Evolutionary conservation across 2,329 filamentous ascomycete genomes (phyloP), one percentile per base, ranked within the genome.

Genomic region (Arachnopeziza araneosa): DNA sequence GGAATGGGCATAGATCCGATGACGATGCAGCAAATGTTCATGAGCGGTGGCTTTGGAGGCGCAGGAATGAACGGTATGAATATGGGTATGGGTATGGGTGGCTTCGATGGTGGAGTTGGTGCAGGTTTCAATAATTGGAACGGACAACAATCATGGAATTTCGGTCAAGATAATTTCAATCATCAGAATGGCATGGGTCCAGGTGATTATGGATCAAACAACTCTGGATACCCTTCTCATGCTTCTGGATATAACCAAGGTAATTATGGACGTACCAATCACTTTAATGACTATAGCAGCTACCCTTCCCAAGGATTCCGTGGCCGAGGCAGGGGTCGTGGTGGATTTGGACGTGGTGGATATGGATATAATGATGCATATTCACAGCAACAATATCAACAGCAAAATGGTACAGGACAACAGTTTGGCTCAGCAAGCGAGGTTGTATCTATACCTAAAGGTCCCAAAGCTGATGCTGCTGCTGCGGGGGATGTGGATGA

Each of bases 131-230:
- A 88, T 83, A 85, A 87, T 84, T 91, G 88, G 87, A 89, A 88
- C 81, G 83, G 83, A 80, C 87, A 88, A 79, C 87, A 90, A 79
- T 85, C 87, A 82, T 91, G 88, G 88, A 89, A 87, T 87, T 84
- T 85, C 82, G 69, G 85, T 82, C 87, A 89, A 88, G 88, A 90
- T 90, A 91, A 90, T 88, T 91, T 85, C 87, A 92, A 86, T 86
- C 91, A 85, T 89, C 84, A 79, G 89, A 83, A 78, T 72, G 85
- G 86, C 82, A 90, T 90, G 84, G 86, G 85, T 78, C 82, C 82
- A 81, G 86, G 87, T 89, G 88, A 90, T 79, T 91, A 84, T 85
- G 88, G 87, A 79, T 83, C 83, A 79, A 86, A 87, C 84, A 88
- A 89, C 81, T 81, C 85, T 81, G 87, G 86, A 79, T 90, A 83